Evolutionary conservation across 2,329 filamentous ascomycete genomes (phyloP), one percentile per base, ranked within the genome.

Genomic region (Fonsecaea pedrosoi): DNA sequence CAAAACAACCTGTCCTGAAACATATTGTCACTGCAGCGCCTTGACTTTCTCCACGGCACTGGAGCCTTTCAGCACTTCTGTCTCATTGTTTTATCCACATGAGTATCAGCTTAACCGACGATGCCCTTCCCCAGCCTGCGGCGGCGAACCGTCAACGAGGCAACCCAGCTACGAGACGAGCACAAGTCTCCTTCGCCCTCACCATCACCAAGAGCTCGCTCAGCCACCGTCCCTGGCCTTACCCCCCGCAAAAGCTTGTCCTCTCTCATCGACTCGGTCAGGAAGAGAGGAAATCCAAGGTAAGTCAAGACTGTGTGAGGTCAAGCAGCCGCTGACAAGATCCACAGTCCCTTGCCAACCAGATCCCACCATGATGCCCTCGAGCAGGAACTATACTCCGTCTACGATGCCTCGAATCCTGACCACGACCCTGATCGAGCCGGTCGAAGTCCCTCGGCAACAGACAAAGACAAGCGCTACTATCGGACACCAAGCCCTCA

Each of bases 71-170:
- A 18, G 25, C 21, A 50, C 42, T 60, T 55, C 42, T 25, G 15
- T 55, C 45, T 50, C 40, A 50, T 64, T 25, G 32, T 59, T 60
- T 32, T 45, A 38, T 50, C 55, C 30, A 13, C 48, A 65, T 60
- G 38, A 3, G 25, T 60, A 55, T 48, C 37, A 53, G 18, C 34
- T 50, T 62, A 54, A 34, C 25, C 56, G 58, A 66, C 37, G 21
- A 69, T 70, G 68, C 62, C 63, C 10, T 66, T 70, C 42, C 21
- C 65, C 42, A 70, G 60, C 62, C 60, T 70, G 8, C 55, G 68
- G 15, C 65, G 65, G 18, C 62, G 62, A 18, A 65, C 59, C 21
- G 56, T 48, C 25, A 53, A 35, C 15, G 62, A 62, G 9, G 21
- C 53, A n/a, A 21, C 40, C 15, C 48, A 56, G 3, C 25, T 38